Percentiles rank a stretch among this genome's conserved stretches.
Evolutionary conservation across 306 rosid genomes (phyloP).

Genomic region (Abrus pulchellus): DNA sequence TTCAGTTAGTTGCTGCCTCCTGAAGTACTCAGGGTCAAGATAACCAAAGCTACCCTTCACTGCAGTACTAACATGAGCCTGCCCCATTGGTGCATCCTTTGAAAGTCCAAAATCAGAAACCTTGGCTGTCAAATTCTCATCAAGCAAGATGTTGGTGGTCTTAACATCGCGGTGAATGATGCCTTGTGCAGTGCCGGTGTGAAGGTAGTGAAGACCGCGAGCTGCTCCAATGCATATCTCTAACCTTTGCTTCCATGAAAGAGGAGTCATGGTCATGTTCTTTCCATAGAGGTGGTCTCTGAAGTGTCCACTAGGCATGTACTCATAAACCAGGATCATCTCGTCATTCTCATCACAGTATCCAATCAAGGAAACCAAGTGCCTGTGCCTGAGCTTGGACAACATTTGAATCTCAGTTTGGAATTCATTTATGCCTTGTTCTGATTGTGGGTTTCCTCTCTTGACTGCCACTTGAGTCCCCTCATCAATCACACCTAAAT

Average conservation of each 20-base stretch:
- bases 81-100: constrained; percentile 69
- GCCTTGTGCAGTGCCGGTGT: constrained; percentile 73
- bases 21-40: constrained; percentile 75
- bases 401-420: constrained; percentile 73
- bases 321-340: constrained; percentile 72
- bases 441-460: constrained; percentile 76
- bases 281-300: constrained; percentile 77
- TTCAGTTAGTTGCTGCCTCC: constrained; percentile 71
- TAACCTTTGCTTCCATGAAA: constrained; percentile 72
- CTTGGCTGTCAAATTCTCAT: constrained; percentile 68
- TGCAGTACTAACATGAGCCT: constrained; percentile 72
- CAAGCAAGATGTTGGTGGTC: constrained; percentile 68
- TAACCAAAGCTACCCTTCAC: constrained; percentile 77
- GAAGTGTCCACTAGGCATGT: constrained; percentile 67
- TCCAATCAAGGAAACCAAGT: constrained; percentile 70
- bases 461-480: constrained; percentile 69
- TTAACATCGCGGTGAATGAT: constrained; percentile 74
- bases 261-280: constrained; percentile 48
- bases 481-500: constrained; percentile 64
- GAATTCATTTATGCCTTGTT: constrained; percentile 71
- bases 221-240: constrained; percentile 69
- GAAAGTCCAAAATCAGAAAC: constrained; percentile 73
- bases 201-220: constrained; percentile 72
- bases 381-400: constrained; percentile 70
- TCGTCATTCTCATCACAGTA: constrained; percentile 69